A percentile compares a stretch with the other conserved stretches of the same genome.
Conservation (phyloP, 2,329 filamentous ascomycete species). For the Myriosclerotinia scirpicola region DNA sequence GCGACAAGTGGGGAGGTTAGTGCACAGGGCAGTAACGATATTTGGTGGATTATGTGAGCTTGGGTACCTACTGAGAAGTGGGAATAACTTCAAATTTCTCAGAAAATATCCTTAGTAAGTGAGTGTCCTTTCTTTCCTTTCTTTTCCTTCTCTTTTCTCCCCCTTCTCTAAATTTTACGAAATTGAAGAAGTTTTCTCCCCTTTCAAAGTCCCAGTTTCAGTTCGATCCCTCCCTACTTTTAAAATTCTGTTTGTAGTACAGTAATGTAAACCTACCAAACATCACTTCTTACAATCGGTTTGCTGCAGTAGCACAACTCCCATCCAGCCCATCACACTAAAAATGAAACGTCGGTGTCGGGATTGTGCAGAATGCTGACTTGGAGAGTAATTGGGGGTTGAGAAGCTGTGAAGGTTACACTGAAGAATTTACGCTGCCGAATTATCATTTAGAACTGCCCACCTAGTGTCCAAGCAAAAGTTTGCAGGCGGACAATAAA, state of each 20-base stretch:
- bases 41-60: too few relatives aligned
- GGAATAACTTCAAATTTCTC: not conserved
- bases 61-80: not conserved
- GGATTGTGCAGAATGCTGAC: not conserved
- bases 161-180: too few relatives aligned
- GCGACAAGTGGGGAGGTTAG: conserved; percentile 18
- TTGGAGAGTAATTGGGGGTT: too few relatives aligned
- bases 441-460: not conserved
- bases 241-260: too few relatives aligned
- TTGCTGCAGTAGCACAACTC: too few relatives aligned
- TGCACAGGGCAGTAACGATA: not conserved
- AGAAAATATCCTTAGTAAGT: not conserved
- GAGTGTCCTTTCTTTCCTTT: too few relatives aligned
- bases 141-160: too few relatives aligned
- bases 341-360: not conserved
- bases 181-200: not conserved
- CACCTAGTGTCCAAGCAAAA: not conserved
- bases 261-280: too few relatives aligned
- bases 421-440: not conserved
- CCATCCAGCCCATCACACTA: too few relatives aligned
- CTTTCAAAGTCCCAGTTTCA: not conserved
- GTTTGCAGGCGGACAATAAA: not conserved
- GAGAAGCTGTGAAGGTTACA: not conserved
- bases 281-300: too few relatives aligned
- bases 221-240: too few relatives aligned